These are phyloP conservation scores for Pogostemon cablin DNA, from an alignment of 257 asterid genomes.

Conservation along the genomic window DNA sequence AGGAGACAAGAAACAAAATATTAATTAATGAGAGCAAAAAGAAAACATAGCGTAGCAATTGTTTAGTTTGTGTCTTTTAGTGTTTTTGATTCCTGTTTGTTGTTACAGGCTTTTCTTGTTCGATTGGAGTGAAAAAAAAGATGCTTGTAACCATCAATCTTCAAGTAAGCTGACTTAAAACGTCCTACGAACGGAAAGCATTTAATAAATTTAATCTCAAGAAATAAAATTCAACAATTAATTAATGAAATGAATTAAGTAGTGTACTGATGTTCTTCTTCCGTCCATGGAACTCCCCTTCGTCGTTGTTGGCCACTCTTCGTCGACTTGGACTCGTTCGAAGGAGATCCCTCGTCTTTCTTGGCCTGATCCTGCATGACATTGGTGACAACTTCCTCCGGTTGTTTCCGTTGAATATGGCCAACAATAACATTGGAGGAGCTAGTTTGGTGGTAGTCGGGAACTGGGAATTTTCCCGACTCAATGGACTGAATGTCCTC, in stretches of 20 bases:
- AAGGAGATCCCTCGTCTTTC: slow-evolving; percentile 5
- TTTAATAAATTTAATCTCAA: background rate
- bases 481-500: slow-evolving; percentile 40
- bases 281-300: slow-evolving; percentile 47
- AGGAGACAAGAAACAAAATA: no score
- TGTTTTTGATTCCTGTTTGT: no score
- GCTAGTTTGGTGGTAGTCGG: slow-evolving; percentile 20
- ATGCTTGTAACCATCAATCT: no score
- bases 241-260: background rate
- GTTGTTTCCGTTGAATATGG: background rate
- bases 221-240: background rate
- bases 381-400: background rate
- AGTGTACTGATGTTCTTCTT: slow-evolving; percentile 49
- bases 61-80: no score
- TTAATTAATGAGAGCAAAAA: no score
- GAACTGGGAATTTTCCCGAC: slow-evolving; percentile 27
- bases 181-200: background rate
- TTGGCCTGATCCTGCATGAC: background rate
- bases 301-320: slow-evolving; percentile 3
- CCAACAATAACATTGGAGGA: background rate
- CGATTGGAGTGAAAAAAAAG: no score
- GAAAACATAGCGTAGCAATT: no score
- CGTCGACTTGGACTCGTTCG: background rate
- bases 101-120: no score
- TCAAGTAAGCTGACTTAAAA: background rate